Evolutionary conservation across 441 rosid genomes (phyloP).

Genomic region (Bocquillonia castaneifolia): DNA sequence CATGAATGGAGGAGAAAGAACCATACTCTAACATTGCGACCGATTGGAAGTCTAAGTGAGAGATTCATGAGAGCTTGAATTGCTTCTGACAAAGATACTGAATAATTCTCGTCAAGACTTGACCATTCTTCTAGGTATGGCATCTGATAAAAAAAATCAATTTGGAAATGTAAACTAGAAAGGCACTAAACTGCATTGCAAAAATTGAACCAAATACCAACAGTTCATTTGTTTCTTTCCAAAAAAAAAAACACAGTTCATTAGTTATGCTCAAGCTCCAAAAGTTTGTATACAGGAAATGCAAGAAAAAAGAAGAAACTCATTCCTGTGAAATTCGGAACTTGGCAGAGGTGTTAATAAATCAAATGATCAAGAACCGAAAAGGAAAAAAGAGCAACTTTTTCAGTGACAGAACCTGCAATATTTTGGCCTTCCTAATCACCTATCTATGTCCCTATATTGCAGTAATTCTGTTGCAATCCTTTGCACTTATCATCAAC

Average conservation of each 20-base stretch:
- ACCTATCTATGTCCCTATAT: no score
- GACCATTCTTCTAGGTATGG: slow-evolving; percentile 72
- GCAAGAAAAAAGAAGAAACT: background rate
- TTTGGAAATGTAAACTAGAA: background rate
- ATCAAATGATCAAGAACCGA: no score
- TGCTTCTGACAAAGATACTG: slow-evolving; percentile 46
- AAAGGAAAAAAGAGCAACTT: no score
- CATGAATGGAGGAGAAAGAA: background rate
- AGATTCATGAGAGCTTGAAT: slow-evolving; percentile 54
- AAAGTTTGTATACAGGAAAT: background rate
- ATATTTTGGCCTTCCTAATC: no score
- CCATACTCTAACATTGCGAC: slow-evolving; percentile 49
- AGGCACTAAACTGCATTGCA: background rate
- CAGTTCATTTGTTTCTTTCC: no score
- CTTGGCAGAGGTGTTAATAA: background rate
- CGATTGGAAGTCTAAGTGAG: slow-evolving; percentile 53
- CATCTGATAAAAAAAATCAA: slow-evolving; percentile 38
- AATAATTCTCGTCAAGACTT: slow-evolving; percentile 49
- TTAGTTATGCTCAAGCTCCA: background rate
- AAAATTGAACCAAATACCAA: background rate
- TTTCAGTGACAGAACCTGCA: no score
- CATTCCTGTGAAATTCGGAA: no score
- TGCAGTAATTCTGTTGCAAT: no score
- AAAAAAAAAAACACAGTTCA: background rate
- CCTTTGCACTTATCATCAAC: no score